Evolutionary conservation across 1,284 basidiomycete species (phyloP), one percentile per base, ranked within the genome.

Genomic region (Kwoniella shivajii): DNA sequence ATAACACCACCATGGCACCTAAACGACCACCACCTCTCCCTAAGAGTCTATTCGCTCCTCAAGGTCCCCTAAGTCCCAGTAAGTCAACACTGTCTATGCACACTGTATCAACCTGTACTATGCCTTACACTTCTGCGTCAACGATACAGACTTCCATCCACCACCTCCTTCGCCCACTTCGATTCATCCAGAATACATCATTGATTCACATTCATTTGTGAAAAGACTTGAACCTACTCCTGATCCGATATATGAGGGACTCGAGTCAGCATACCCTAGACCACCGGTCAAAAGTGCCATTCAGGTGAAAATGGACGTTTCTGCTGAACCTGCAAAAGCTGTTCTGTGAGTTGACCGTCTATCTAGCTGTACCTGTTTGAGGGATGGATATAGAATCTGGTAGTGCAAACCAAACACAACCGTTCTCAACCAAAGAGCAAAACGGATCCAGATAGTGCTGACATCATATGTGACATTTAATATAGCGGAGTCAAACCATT

Each of bases 31-130:
- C 74, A 22, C 71, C 73, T 43, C 63, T 76, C 7, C 67, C 68
- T 41, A 54, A 58, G 34, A 64, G 61, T 50, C 67, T 76, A 20
- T 76, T 76, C 53, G 59, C 49, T 2, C 51, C 47, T 44, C 46
- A 61, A 22, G 74, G 74, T 14, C 74, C 71, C 3, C 60, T 76
- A 3, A 68, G 71, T 6, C 72, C 69, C 1, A 68, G 74, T 73
- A 56, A 20, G 72, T 56, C 7, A 0, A 7, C 36, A 18, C 29
- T 33, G 36, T 13, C 22, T 14, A 11, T 26, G 11, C 42, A 20
- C 7, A 33, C 18, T 14, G 26, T 39, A 26, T 31, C 27, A 20
- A 18, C 20, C 6, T 30, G 16, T 24, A 9, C 24, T 16, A 22
- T 7, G 18, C 41, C 10, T 27, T 22, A 26, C 11, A 26, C 18